Percentiles rank a stretch among this genome's conserved stretches.
These are phyloP conservation scores for Erodium moschatum DNA, from an alignment of 441 rosid species.

Conservation along the genomic window DNA sequence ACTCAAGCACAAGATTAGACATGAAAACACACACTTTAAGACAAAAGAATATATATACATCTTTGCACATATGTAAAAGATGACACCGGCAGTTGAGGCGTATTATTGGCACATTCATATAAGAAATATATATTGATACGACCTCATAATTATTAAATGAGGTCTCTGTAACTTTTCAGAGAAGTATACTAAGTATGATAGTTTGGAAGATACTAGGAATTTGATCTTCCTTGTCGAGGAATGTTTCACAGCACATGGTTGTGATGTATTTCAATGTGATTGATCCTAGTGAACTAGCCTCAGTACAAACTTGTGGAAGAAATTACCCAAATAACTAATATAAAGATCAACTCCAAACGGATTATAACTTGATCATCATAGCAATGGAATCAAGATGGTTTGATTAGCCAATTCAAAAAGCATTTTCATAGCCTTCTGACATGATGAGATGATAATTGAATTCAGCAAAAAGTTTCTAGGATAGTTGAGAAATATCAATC, in stretches of 20 bases:
- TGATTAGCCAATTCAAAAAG: neutral
- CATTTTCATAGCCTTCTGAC: neutral
- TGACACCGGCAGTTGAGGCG: neutral
- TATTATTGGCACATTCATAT: neutral
- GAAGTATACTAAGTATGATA: neutral
- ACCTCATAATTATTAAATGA: neutral
- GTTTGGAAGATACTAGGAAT: slow-evolving; percentile 1
- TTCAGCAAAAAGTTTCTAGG: neutral
- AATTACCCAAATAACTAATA: neutral
- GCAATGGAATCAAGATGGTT: neutral
- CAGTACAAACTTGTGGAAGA: neutral
- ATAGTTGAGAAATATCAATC: neutral
- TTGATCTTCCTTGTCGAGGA: neutral
- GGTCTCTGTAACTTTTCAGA: neutral
- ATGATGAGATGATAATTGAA: neutral
- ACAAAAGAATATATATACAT: neutral
- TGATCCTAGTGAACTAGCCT: neutral
- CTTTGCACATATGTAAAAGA: neutral
- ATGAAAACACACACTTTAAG: neutral
- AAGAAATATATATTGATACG: neutral
- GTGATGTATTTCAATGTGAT: neutral
- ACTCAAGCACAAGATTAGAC: neutral
- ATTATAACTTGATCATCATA: neutral
- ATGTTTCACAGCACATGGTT: neutral
- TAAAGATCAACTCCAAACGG: neutral